Evolutionary conservation across 495 filamentous ascomycete species (phyloP).

Genomic region (Aspergillus homomorphus): DNA sequence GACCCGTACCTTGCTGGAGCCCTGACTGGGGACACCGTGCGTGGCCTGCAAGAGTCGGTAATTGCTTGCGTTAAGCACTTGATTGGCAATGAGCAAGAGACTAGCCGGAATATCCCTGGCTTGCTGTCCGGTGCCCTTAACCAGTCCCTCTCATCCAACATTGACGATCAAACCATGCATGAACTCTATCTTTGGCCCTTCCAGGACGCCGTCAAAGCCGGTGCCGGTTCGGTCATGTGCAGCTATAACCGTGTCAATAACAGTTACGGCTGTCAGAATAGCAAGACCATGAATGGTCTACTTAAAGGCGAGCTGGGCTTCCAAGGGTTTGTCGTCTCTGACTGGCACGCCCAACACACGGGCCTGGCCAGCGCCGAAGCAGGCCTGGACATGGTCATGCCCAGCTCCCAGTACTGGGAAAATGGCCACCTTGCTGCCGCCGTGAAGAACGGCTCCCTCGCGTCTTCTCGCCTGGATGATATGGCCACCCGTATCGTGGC

Average conservation of each 20-base stretch:
- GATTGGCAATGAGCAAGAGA: constrained; percentile 6
- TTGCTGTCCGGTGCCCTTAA: background rate
- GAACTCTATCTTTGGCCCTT: constrained; percentile 8
- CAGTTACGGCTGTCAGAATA: constrained; percentile 6
- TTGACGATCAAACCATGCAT: constrained; percentile 2
- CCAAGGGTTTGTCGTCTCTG: constrained; percentile 62
- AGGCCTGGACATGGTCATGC: constrained; percentile 55
- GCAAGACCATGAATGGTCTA: constrained; percentile 49
- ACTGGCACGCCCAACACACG: constrained; percentile 59
- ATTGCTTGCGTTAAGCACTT: constrained; percentile 6
- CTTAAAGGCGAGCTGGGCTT: constrained; percentile 81
- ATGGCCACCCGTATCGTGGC: constrained; percentile 48
- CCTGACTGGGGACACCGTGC: background rate
- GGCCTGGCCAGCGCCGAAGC: constrained; percentile 46
- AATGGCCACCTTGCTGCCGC: constrained; percentile 38
- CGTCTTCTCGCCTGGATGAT: constrained; percentile 47
- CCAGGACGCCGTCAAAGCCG: constrained; percentile 2
- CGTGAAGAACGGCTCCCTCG: constrained; percentile 43
- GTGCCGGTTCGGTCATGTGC: constrained; percentile 5
- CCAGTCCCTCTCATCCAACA: constrained; percentile 4
- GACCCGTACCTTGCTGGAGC: constrained; percentile 57
- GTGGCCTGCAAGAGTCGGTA: constrained; percentile 3
- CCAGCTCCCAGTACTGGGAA: constrained; percentile 40
- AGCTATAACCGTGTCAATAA: constrained; percentile 5
- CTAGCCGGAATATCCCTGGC: background rate